Evolutionary conservation across 345 rosid species (phyloP), one percentile per base, ranked within the genome.

Genomic region (Lenwebbia sp.): DNA sequence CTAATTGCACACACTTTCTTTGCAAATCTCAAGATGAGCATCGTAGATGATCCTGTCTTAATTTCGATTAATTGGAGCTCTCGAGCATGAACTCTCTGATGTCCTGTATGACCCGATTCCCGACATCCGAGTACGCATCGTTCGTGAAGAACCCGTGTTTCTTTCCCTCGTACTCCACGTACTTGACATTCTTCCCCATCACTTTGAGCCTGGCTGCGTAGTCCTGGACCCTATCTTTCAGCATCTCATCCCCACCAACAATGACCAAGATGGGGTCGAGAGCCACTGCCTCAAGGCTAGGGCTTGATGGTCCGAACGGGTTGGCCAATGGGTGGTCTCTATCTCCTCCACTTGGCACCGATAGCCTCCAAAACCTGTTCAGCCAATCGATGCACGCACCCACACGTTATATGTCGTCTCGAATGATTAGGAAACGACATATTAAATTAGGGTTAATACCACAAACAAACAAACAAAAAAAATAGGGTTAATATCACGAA

Each of bases 291-390:
- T 95, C 90, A 2, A 95, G 92, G 75, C 88, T 89, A 57, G 89
- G 92, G 90, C 96, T 95, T 49, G 7, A 78, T 2, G 95, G 94
- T 84, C 97, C 99, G 65, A 95, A 94, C 41, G 99, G 99, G 88
- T 96, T 96, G 26, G 93, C 96, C 82, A 91, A 87, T 53, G 92
- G 95, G 86, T 94, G 96, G 90, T 95, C 99, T 84, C 98, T 93
- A 55, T 85, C 89, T 90, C 90, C 96, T 78, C 94, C 96, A 41
- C 50, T 30, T 3, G 99, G 98, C 86, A 96, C 54, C 25, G 96
- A 91, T 40, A 96, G 87, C 92, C 98, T 95, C 99, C 99, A 96
- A 89, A 96, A 95, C 85, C 99, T 96, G 87, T 54, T 10, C 82
- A 28, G 25, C 44, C 49, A 60, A 14, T 22, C 47, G 47, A 70